phyloP scores from a whole-genome alignment of 306 rosid species.

The Castanea mollissima region DNA sequence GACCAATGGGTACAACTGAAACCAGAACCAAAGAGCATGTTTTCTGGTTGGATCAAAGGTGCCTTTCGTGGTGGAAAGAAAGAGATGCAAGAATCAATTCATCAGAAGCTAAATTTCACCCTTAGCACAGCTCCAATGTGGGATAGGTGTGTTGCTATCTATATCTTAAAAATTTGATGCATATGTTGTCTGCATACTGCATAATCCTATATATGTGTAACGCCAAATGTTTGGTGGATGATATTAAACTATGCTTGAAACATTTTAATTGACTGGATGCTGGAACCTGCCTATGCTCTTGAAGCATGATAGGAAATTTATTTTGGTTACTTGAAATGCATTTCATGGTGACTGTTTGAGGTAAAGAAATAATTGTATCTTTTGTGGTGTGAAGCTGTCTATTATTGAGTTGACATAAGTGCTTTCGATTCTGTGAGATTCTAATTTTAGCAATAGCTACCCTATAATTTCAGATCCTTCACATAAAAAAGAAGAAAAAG shows the following conservation, averaged over 20 bases:
- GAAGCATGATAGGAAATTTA: neutral
- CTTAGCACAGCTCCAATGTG: conserved; percentile 89
- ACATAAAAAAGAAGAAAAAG: no score
- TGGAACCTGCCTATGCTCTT: neutral
- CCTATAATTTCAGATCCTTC: no score
- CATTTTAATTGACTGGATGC: neutral
- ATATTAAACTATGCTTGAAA: neutral
- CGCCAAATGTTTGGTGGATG: neutral
- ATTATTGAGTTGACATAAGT: no score
- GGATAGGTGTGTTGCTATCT: conserved; percentile 74
- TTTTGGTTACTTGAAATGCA: neutral
- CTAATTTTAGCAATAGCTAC: no score
- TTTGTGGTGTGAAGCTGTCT: no score
- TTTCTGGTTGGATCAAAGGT: conserved; percentile 75
- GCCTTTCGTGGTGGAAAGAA: conserved; percentile 65
- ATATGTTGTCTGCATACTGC: neutral
- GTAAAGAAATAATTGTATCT: neutral
- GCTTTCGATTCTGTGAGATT: no score
- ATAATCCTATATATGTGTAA: neutral
- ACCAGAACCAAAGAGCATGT: conserved; percentile 50
- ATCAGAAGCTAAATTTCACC: conserved; percentile 62
- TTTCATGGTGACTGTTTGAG: neutral
- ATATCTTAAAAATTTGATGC: neutral
- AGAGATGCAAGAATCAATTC: conserved; percentile 57
- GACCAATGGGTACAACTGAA: conserved; percentile 74